Evolutionary conservation across 306 rosid genomes (phyloP).

Genomic region (Dalbergia oliveri): DNA sequence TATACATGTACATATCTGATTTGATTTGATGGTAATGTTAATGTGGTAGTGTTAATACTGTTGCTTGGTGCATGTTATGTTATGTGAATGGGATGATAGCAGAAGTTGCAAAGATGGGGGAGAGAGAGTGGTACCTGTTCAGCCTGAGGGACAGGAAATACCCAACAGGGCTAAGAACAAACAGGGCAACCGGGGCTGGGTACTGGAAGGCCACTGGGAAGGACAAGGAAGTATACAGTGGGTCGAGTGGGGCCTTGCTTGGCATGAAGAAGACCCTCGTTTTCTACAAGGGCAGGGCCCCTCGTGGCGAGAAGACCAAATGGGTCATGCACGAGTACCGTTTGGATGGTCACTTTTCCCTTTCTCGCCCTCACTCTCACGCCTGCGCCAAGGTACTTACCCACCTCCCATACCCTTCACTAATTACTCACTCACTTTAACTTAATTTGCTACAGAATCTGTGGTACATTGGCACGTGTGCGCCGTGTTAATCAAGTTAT

Average conservation of each 20-base stretch:
- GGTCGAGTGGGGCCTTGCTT: constrained; percentile 50
- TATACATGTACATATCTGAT: too few species aligned
- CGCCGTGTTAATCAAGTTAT: constrained; percentile 44
- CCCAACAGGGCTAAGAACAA: constrained; percentile 81
- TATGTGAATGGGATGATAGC: background rate
- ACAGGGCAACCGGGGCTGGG: constrained; percentile 81
- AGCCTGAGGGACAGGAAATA: constrained; percentile 84
- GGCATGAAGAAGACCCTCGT: constrained; percentile 94
- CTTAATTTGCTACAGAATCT: background rate
- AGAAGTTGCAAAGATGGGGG: constrained; percentile 87
- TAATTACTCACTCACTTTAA: background rate
- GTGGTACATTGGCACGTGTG: constrained; percentile 4
- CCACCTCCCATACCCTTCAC: background rate
- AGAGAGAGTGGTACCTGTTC: constrained; percentile 83
- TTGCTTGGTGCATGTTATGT: background rate
- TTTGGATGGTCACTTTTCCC: constrained; percentile 67
- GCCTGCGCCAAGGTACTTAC: constrained; percentile 26
- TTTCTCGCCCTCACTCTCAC: constrained; percentile 52
- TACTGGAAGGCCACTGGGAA: constrained; percentile 95
- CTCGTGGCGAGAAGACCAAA: constrained; percentile 81
- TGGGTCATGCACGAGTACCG: constrained; percentile 98
- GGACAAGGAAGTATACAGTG: constrained; percentile 68
- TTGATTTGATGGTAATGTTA: too few species aligned
- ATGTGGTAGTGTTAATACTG: background rate
- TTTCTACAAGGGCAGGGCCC: constrained; percentile 90